Conservation (phyloP, 805 yeast genomes). For the Saturnispora serradocipensis region DNA sequence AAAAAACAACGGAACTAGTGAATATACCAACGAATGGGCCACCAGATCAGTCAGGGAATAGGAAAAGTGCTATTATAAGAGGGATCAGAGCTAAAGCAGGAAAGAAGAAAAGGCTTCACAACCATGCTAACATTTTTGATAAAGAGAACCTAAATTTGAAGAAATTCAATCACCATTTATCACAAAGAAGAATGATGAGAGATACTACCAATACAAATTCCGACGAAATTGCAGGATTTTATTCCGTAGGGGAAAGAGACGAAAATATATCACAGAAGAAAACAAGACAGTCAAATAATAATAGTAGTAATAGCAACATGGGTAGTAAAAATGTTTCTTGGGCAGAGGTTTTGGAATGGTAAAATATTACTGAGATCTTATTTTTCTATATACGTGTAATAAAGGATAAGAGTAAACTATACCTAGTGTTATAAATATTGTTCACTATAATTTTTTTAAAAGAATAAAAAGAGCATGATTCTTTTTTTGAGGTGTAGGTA, state of each 20-base stretch:
- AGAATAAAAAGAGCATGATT: background rate
- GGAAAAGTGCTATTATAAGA: slow-evolving; percentile 29
- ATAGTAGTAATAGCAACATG: background rate
- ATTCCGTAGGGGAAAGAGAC: slow-evolving; percentile 21
- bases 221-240: slow-evolving; percentile 20
- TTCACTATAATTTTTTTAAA: background rate
- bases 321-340: slow-evolving; percentile 22
- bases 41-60: slow-evolving; percentile 20
- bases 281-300: background rate
- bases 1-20: slow-evolving; percentile 45
- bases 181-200: slow-evolving; percentile 3
- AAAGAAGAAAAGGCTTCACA: background rate
- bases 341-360: slow-evolving; percentile 27
- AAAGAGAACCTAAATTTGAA: background rate
- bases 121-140: background rate
- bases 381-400: background rate
- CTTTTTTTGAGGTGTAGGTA: background rate
- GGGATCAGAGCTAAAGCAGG: slow-evolving; percentile 24
- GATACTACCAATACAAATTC: background rate
- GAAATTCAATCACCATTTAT: slow-evolving; percentile 5
- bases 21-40: slow-evolving; percentile 43
- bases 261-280: slow-evolving; percentile 15
- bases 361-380: slow-evolving; percentile 1
- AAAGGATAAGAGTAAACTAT: background rate
- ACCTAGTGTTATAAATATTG: background rate